These are phyloP conservation scores for Pseudotulostoma volvatum DNA, from an alignment of 495 filamentous ascomycete species.

Conservation along the genomic window DNA sequence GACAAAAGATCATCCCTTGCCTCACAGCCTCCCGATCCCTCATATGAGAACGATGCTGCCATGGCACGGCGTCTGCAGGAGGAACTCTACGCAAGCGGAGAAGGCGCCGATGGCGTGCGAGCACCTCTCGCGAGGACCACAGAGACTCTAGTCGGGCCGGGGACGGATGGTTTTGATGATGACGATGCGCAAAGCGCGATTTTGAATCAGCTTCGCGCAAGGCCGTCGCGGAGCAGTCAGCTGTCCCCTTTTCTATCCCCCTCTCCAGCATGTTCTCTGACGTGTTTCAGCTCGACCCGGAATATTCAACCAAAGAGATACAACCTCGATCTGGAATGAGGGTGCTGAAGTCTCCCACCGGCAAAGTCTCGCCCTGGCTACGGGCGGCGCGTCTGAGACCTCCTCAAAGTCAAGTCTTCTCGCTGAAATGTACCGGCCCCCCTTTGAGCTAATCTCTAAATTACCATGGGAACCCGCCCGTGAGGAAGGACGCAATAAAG, in stretches of 20 bases:
- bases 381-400: slow-evolving; percentile 56
- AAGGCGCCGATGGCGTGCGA: slow-evolving; percentile 50
- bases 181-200: slow-evolving; percentile 47
- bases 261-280: slow-evolving; percentile 1
- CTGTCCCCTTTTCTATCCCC: slow-evolving; percentile 10
- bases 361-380: slow-evolving; percentile 40
- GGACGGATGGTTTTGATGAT: slow-evolving; percentile 35
- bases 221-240: slow-evolving; percentile 31
- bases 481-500: slow-evolving; percentile 61
- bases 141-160: slow-evolving; percentile 75
- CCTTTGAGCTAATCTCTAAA: slow-evolving; percentile 67
- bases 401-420: slow-evolving; percentile 56
- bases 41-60: slow-evolving; percentile 75
- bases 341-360: slow-evolving; percentile 29
- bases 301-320: slow-evolving; percentile 73
- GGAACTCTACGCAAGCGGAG: slow-evolving; percentile 54
- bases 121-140: slow-evolving; percentile 84
- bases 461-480: slow-evolving; percentile 66
- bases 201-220: slow-evolving; percentile 45
- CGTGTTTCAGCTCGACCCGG: slow-evolving; percentile 40
- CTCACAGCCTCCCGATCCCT: slow-evolving; percentile 9
- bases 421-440: slow-evolving; percentile 81
- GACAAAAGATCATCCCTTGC: slow-evolving; percentile 12
- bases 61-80: slow-evolving; percentile 85
- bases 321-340: slow-evolving; percentile 60